phyloP scores from a whole-genome alignment of 805 yeast species.

The Saturnispora sanitii region DNA sequence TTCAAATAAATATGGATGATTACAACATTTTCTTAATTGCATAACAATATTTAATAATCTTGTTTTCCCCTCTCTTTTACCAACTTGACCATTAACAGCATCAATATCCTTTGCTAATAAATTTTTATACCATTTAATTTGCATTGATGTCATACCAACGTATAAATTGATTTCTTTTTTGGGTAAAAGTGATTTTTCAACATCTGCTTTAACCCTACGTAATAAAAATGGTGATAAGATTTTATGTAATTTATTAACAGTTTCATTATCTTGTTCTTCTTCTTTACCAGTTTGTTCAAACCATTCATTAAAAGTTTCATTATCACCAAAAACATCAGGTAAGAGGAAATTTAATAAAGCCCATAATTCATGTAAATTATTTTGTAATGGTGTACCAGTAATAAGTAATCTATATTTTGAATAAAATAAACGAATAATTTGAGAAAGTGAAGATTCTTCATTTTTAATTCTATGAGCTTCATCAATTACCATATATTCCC shows the following conservation, averaged over 20 bases:
- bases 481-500: slow-evolving; percentile 73
- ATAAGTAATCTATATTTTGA: slow-evolving; percentile 61
- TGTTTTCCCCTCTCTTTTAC: slow-evolving; percentile 67
- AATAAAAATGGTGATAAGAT: slow-evolving; percentile 66
- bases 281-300: slow-evolving; percentile 35
- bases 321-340: slow-evolving; percentile 70
- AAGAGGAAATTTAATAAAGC: slow-evolving; percentile 65
- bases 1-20: slow-evolving; percentile 76
- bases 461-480: slow-evolving; percentile 80
- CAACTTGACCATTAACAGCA: slow-evolving; percentile 76
- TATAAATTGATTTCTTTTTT: slow-evolving; percentile 67
- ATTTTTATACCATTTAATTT: slow-evolving; percentile 66
- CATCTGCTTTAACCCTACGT: slow-evolving; percentile 71
- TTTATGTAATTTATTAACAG: slow-evolving; percentile 60
- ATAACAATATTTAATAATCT: slow-evolving; percentile 68
- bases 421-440: slow-evolving; percentile 62
- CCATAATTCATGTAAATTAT: slow-evolving; percentile 74
- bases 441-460: slow-evolving; percentile 63
- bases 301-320: slow-evolving; percentile 70
- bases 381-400: slow-evolving; percentile 78
- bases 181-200: slow-evolving; percentile 69
- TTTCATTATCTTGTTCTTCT: slow-evolving; percentile 24
- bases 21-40: slow-evolving; percentile 80
- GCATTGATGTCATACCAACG: slow-evolving; percentile 72
- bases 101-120: slow-evolving; percentile 71